Conservation (phyloP, 495 filamentous ascomycete species). For the Parathielavia hyrcaniae region DNA sequence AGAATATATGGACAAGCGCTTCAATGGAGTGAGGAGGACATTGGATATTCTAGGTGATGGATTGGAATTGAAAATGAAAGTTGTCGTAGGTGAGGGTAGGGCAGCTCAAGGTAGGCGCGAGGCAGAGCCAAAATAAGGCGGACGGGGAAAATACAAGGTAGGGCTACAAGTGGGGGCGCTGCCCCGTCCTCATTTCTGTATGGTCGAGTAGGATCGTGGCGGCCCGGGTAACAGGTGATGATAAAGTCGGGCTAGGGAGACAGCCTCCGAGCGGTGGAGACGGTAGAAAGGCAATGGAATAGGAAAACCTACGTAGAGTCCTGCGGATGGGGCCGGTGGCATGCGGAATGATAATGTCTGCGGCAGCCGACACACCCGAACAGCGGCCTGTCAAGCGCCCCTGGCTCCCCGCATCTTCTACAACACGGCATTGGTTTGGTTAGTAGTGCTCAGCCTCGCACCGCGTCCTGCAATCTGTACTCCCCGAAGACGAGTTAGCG, state of each 20-base stretch:
- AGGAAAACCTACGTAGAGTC: constrained; percentile 11
- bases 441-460: not conserved
- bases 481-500: constrained; percentile 5
- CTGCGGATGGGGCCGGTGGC: constrained; percentile 14
- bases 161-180: constrained; percentile 12
- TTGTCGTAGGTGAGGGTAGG: not conserved
- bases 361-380: constrained; percentile 6
- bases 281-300: not conserved
- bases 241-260: constrained; percentile 3
- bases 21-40: not conserved
- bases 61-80: no score
- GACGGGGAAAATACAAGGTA: constrained; percentile 6
- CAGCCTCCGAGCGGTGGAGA: not conserved
- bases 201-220: not conserved
- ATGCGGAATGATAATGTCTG: constrained; percentile 14
- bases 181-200: not conserved
- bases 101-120: not conserved
- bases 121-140: constrained; percentile 1
- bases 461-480: not conserved
- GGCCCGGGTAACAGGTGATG: not conserved
- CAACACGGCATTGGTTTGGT: constrained; percentile 11
- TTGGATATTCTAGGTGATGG: not conserved
- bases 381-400: constrained; percentile 11
- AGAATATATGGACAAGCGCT: not conserved
- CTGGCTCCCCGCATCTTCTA: constrained; percentile 12